Evolutionary conservation across 495 filamentous ascomycete species (phyloP).

Genomic region (Daldinia vernicosa): DNA sequence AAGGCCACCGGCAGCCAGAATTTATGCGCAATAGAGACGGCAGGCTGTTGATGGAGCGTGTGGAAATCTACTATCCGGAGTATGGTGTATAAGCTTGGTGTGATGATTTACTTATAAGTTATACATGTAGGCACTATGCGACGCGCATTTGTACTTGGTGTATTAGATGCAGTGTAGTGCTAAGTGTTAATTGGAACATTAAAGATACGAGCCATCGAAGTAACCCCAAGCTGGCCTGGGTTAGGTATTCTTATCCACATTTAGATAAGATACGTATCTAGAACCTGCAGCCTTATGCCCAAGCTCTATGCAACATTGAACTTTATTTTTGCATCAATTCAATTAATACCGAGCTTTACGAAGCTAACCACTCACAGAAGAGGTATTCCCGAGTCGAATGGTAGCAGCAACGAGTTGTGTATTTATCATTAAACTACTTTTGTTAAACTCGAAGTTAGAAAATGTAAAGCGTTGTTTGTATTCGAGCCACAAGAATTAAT

Average conservation of each 20-base stretch:
- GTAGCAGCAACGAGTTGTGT: no score
- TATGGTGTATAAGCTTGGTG: background rate
- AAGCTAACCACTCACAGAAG: no score
- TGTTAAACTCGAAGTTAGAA: no score
- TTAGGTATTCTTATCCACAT: background rate
- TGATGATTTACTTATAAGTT: background rate
- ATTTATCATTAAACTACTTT: no score
- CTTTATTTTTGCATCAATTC: background rate
- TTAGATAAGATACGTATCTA: background rate
- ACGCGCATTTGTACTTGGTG: constrained; percentile 1
- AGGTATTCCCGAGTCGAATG: no score
- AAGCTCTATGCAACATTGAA: background rate
- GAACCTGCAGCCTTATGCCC: background rate
- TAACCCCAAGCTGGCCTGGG: background rate
- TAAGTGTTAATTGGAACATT: background rate
- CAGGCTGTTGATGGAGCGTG: background rate
- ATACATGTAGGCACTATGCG: background rate
- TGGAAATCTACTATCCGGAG: background rate
- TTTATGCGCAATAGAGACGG: background rate
- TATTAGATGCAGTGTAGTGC: constrained; percentile 1
- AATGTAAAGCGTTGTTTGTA: no score
- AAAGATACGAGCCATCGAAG: background rate
- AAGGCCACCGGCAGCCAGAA: background rate
- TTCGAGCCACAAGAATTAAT: no score
- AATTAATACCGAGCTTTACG: background rate